phyloP scores from a whole-genome alignment of 1,284 basidiomycete species.

The Athelia sp. region DNA sequence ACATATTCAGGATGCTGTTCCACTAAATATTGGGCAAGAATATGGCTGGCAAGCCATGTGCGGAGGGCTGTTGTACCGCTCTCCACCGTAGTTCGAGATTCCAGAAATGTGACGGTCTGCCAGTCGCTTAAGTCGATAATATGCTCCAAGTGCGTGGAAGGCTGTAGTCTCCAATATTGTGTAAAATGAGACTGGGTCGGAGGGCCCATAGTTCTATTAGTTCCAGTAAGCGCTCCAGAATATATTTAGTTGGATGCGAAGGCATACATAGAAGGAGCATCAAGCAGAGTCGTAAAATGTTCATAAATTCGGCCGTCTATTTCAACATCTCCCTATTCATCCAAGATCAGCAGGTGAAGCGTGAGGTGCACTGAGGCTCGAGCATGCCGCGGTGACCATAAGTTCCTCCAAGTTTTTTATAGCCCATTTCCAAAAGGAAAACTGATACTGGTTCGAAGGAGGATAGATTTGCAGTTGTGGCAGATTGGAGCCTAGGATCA shows the following conservation, averaged over 20 bases:
- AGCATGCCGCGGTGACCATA: constrained; percentile 36
- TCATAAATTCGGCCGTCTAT: constrained; percentile 62
- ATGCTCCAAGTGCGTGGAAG: neutral
- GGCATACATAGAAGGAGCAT: constrained; percentile 30
- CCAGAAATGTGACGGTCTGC: constrained; percentile 52
- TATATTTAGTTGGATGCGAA: neutral
- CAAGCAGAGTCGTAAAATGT: constrained; percentile 45
- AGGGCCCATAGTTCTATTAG: constrained; percentile 24
- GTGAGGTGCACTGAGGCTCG: constrained; percentile 3
- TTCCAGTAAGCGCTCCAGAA: constrained; percentile 1
- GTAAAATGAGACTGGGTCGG: constrained; percentile 58
- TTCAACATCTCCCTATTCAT: constrained; percentile 44
- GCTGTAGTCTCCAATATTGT: constrained; percentile 48
- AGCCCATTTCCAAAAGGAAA: constrained; percentile 67
- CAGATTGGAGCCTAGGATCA: constrained; percentile 37
- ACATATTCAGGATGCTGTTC: constrained; percentile 48
- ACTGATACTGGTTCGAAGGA: constrained; percentile 57
- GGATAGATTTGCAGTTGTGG: constrained; percentile 51
- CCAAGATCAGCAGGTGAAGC: constrained; percentile 4
- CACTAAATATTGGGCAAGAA: constrained; percentile 61
- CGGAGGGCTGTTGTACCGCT: constrained; percentile 71
- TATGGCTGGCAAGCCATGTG: constrained; percentile 71
- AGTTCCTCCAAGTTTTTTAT: constrained; percentile 47
- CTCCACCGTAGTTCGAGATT: constrained; percentile 69
- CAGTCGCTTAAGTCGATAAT: constrained; percentile 20